Evolutionary conservation across 2,329 filamentous ascomycete genomes (phyloP), one percentile per base, ranked within the genome.

Genomic region (Claviceps quebecensis): DNA sequence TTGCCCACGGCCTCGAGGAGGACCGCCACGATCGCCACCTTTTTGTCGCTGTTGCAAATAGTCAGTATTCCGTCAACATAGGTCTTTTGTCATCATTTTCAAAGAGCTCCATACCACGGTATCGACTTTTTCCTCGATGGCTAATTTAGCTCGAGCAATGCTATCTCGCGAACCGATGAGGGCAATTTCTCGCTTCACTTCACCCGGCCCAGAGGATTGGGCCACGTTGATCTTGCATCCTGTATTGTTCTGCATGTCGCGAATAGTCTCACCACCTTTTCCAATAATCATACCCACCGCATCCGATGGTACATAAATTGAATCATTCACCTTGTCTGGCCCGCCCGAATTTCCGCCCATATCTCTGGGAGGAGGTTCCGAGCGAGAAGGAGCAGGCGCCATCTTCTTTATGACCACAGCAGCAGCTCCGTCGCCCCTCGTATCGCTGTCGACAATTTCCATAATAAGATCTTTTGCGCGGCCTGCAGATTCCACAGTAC

Each of bases 221-320:
- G 87, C 86, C 26, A 95, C 89, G 61, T 95, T 95, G 73, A 95
- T 95, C 72, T 95, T 95, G 76, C 90, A 95, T 45, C 87, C 86
- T 5, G 87, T 93, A 36, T 73, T 77, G 62, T 82, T 84, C 67
- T 95, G 89, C 84, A 95, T 94, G 59, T 95, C 87, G 57, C 90
- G 88, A 64, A 95, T 95, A 0, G 89, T 94, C 70, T 95, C 89
- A 57, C 89, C 89, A 52, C 87, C 86, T 73, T 95, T 95, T 57
- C 90, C 89, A 55, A 95, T 95, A 57, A 95, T 95, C 89, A 95
- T 95, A 54, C 89, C 89, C 51, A 95, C 89, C 5, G 89, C 86
- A 64, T 95, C 89, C 22, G 88, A 91, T 13, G 89, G 89, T 9
- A 95, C 88, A 58, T 81, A 83, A 56, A 95, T 87, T 41, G 81